Percentiles rank a stretch among this genome's conserved stretches.
phyloP scores from a whole-genome alignment of 257 asterid genomes.

The Coffea eugenioides region DNA sequence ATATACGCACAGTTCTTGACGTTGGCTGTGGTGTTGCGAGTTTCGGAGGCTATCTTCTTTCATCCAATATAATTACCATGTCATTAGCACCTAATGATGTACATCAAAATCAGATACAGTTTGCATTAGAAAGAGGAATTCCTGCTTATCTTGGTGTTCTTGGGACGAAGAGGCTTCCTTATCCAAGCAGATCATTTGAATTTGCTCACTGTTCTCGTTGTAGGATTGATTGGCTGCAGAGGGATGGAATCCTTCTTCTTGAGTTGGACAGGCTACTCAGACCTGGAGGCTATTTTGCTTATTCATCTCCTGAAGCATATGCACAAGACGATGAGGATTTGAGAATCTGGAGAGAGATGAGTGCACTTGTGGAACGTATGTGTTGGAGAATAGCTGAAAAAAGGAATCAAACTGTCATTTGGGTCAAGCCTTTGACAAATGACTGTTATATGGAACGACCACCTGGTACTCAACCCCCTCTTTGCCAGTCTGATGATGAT shows the following conservation, averaged over 20 bases:
- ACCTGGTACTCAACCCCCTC: constrained; percentile 83
- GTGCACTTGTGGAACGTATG: constrained; percentile 87
- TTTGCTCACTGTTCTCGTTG: constrained; percentile 95
- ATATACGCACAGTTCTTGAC: constrained; percentile 78
- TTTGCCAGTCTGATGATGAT: constrained; percentile 81
- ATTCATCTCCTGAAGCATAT: constrained; percentile 95
- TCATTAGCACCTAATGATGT: constrained; percentile 94
- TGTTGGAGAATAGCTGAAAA: constrained; percentile 89
- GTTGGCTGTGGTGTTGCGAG: constrained; percentile 99
- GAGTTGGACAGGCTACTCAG: constrained; percentile 88
- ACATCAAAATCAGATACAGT: constrained; percentile 95
- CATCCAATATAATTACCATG: constrained; percentile 85
- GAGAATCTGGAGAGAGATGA: constrained; percentile 83
- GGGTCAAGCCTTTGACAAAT: constrained; percentile 89
- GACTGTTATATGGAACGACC: constrained; percentile 71
- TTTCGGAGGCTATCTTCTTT: constrained; percentile 89
- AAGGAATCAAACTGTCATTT: constrained; percentile 82
- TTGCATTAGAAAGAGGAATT: constrained; percentile 93
- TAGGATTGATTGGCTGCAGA: constrained; percentile 93
- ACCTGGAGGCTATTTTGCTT: constrained; percentile 96
- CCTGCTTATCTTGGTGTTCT: constrained; percentile 97
- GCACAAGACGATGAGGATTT: constrained; percentile 93
- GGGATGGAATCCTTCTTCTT: constrained; percentile 91
- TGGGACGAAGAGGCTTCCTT: constrained; percentile 94
- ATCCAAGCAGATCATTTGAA: constrained; percentile 95